Evolutionary conservation across 495 filamentous ascomycete genomes (phyloP).

Genomic region (Tuber calosporum): DNA sequence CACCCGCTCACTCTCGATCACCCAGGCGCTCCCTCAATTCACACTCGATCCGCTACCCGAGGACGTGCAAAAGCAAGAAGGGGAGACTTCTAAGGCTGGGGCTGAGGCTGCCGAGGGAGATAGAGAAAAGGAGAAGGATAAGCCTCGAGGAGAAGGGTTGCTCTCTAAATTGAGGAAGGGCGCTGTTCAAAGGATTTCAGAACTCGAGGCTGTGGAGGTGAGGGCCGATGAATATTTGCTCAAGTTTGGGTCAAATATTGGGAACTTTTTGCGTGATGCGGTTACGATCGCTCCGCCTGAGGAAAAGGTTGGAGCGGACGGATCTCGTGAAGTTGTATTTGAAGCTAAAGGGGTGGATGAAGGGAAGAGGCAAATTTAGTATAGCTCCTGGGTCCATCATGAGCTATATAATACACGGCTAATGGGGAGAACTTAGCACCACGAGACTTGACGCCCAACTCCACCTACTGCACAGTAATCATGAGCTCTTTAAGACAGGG

Average conservation of each 20-base stretch:
- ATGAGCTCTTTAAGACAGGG: slow-evolving; percentile 79
- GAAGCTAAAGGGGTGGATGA: slow-evolving; percentile 26
- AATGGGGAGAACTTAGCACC: slow-evolving; percentile 22
- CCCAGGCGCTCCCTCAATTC: slow-evolving; percentile 43
- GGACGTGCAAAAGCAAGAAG: slow-evolving; percentile 41
- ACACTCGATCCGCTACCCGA: slow-evolving; percentile 23
- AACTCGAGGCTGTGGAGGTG: slow-evolving; percentile 89
- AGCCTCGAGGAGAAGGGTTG: slow-evolving; percentile 40
- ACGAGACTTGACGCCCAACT: slow-evolving; percentile 93
- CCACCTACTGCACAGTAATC: slow-evolving; percentile 81
- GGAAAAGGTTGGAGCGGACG: slow-evolving; percentile 14
- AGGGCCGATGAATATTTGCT: slow-evolving; percentile 95
- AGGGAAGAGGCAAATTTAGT: slow-evolving; percentile 39
- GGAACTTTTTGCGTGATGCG: slow-evolving; percentile 84
- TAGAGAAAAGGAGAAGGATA: slow-evolving; percentile 19
- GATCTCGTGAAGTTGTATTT: slow-evolving; percentile 31
- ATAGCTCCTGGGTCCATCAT: slow-evolving; percentile 1
- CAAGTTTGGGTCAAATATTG: slow-evolving; percentile 83
- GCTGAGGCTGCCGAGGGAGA: slow-evolving; percentile 29
- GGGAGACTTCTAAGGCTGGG: slow-evolving; percentile 42
- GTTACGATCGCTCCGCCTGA: slow-evolving; percentile 73
- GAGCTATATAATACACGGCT: slow-evolving; percentile 6
- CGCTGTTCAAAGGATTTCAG: slow-evolving; percentile 75
- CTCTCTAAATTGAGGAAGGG: slow-evolving; percentile 76
- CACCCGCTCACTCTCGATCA: slow-evolving; percentile 66